A percentile compares a stretch with the other conserved stretches of the same genome.
Conservation (phyloP, 2,329 filamentous ascomycete species). For the Sclerotinia sclerotiorum region DNA sequence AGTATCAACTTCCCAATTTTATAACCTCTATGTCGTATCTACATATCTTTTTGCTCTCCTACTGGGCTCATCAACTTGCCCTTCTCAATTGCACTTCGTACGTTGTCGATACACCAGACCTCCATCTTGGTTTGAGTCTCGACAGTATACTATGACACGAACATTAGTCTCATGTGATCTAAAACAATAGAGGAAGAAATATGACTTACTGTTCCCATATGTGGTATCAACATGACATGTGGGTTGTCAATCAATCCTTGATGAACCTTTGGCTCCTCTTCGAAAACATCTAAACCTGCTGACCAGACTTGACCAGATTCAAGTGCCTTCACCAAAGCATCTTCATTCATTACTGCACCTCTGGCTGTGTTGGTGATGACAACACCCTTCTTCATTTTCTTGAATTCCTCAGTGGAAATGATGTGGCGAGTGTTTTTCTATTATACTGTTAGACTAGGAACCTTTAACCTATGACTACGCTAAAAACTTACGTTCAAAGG, state of each 20-base stretch:
- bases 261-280: slow-evolving; percentile 76
- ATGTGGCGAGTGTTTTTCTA: slow-evolving; percentile 68
- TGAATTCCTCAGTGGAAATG: slow-evolving; percentile 69
- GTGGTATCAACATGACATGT: slow-evolving; percentile 73
- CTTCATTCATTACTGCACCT: slow-evolving; percentile 80
- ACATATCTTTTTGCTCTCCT: slow-evolving; percentile 63
- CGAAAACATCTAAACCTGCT: slow-evolving; percentile 77
- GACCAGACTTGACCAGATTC: slow-evolving; percentile 67
- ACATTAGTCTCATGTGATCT: neutral
- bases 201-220: slow-evolving; percentile 67
- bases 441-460: neutral
- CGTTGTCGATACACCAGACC: slow-evolving; percentile 71
- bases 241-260: slow-evolving; percentile 69
- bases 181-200: neutral
- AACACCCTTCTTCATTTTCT: slow-evolving; percentile 73
- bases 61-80: slow-evolving; percentile 67
- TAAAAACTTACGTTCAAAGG: slow-evolving; percentile 70
- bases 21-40: neutral
- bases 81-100: slow-evolving; percentile 60
- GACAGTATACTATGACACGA: slow-evolving; percentile 56
- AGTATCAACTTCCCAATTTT: neutral
- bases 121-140: slow-evolving; percentile 69
- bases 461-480: slow-evolving; percentile 5
- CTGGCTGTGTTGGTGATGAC: slow-evolving; percentile 81
- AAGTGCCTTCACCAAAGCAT: slow-evolving; percentile 72